phyloP scores from a whole-genome alignment of 352 stramenopile species.

The Chrysophaeum taylorii region DNA sequence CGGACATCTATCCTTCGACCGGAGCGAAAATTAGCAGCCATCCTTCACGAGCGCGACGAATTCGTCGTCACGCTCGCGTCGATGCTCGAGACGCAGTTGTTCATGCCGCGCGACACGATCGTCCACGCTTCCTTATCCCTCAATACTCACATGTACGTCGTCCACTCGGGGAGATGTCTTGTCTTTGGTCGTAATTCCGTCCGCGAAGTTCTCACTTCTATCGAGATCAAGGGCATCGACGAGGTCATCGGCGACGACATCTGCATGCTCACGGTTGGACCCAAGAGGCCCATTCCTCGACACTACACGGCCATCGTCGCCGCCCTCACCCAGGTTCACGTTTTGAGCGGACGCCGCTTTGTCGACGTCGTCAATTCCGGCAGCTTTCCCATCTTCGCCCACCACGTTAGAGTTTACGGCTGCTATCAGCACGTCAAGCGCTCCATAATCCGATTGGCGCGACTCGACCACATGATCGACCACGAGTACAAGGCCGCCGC shows the following conservation, averaged over 20 bases:
- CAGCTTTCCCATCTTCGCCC: neutral
- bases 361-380: neutral
- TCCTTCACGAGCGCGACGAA: neutral
- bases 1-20: too few relatives aligned
- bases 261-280: neutral
- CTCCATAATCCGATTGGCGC: too few relatives aligned
- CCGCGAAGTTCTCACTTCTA: neutral
- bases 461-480: too few relatives aligned
- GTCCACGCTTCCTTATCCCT: neutral
- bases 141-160: neutral
- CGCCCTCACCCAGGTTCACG: neutral
- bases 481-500: too few relatives aligned
- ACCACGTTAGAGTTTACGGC: neutral
- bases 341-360: neutral
- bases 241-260: neutral
- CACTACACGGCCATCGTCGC: neutral
- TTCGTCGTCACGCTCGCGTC: neutral
- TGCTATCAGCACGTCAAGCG: too few relatives aligned
- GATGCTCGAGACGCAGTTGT: neutral
- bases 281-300: neutral
- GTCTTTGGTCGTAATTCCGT: neutral
- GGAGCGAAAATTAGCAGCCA: too few relatives aligned
- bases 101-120: neutral
- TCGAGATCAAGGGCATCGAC: neutral
- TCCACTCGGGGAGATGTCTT: neutral